phyloP scores from a whole-genome alignment of 768 basidiomycete genomes.

The Suillus placidus region DNA sequence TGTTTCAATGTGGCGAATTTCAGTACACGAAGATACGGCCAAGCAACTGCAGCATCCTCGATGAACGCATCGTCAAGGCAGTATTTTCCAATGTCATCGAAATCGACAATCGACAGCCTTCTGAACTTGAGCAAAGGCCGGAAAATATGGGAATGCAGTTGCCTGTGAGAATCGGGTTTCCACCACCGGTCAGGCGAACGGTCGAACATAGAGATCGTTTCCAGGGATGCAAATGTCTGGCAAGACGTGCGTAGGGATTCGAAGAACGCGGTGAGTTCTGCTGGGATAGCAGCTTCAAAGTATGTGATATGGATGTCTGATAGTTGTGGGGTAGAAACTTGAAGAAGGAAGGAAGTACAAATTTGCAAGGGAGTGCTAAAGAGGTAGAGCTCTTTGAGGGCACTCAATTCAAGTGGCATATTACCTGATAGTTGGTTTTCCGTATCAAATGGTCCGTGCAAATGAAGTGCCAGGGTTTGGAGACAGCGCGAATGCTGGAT shows the following conservation, averaged over 20 bases:
- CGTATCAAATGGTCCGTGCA: not conserved
- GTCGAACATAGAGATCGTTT: not conserved
- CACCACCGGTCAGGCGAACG: not conserved
- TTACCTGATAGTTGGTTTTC: not conserved
- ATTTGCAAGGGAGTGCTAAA: not conserved
- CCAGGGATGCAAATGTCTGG: not conserved
- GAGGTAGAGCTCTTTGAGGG: not conserved
- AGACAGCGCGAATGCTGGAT: not conserved
- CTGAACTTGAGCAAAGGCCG: conserved; percentile 2
- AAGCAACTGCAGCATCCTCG: not conserved
- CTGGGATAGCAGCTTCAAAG: not conserved
- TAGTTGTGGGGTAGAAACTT: not conserved
- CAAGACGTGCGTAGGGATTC: not conserved
- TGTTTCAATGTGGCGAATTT: not conserved
- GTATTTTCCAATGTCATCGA: not conserved
- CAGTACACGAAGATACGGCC: not conserved
- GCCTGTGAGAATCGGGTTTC: not conserved
- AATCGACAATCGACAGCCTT: not conserved
- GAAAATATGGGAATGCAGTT: not conserved
- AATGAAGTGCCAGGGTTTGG: not conserved
- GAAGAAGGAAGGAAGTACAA: not conserved
- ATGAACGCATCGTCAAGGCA: not conserved
- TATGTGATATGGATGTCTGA: not conserved
- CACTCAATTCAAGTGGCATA: not conserved
- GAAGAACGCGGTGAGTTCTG: not conserved